Base-by-base conservation (phyloP, 177 flowering plant species). In the Telopea speciosissima region DNA sequence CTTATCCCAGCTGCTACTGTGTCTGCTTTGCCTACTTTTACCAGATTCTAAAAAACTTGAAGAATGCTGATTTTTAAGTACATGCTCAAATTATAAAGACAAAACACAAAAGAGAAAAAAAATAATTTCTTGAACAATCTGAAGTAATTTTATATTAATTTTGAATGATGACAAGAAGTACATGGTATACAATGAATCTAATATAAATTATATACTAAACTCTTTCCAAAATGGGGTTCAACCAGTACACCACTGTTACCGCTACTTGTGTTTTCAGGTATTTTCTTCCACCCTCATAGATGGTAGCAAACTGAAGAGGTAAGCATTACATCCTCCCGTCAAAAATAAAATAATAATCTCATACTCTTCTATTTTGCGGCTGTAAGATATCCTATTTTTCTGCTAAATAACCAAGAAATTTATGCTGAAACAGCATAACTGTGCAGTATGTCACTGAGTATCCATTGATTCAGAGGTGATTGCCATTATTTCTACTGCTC, bases 401-500 rank as follows among this genome's bases (percentile, higher is more conserved):
- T 52, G 49, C 26, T 71, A 67, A 52, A 40, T 63, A 40, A 64
- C 44, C 25, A 26, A 65, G 40, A 31, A 65, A 56, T 52, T 52
- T 40, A 24, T 19, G 58, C 58, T 63, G 65, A 66, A 61, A 66
- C 52, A 40, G 17, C 3, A 64, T 22, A 26, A 22, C 14, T 19
- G 22, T 25, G 26, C 17, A 26, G 9, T 31, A 42, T 28, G 28
- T 65, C 44, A 75, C 54, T 72, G 76, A 49, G 63, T 56, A 12
- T 60, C 81, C 44, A 69, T 14, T 45, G 78, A 63, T 71, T 62
- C n/a, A 42, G 81, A 36, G 28, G 85, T 62, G 65, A 66, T 16
- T 21, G 70, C 67, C 63, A 73, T 52, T 24, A 73, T 79, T 75
- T 87, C 92, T 75, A 83, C 70, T 66, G 79, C 74, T 87, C 92